phyloP scores from a whole-genome alignment of 75 land plant species.

The Sequoiadendron giganteum region DNA sequence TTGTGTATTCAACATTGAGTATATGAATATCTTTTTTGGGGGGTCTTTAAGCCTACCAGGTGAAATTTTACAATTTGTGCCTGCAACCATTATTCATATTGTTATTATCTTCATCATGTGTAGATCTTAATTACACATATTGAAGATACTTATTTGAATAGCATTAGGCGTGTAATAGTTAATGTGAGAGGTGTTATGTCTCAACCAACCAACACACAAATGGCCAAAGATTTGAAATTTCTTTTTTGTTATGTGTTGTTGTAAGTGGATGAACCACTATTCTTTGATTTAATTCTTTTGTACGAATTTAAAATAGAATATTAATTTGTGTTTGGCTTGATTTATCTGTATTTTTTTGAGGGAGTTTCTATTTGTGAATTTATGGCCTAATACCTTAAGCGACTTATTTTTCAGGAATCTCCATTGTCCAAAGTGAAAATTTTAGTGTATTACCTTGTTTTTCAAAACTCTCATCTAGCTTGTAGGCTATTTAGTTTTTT shows the following conservation, averaged over 20 bases:
- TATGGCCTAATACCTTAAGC: too few relatives aligned
- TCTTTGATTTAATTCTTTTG: too few relatives aligned
- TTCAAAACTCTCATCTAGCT: neutral
- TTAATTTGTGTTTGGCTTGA: too few relatives aligned
- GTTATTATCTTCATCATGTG: neutral
- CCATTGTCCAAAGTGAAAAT: neutral
- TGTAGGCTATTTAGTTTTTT: neutral
- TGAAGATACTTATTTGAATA: too few relatives aligned
- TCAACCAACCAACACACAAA: neutral
- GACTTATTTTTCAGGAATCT: too few relatives aligned
- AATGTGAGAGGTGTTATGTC: neutral
- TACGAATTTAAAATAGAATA: too few relatives aligned
- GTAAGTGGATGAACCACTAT: too few relatives aligned
- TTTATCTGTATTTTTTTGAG: too few relatives aligned
- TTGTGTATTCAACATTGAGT: too few relatives aligned
- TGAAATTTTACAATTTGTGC: neutral
- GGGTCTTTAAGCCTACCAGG: neutral
- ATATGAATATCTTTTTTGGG: too few relatives aligned
- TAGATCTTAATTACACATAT: neutral
- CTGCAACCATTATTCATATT: neutral
- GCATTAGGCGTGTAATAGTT: neutral
- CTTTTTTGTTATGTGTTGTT: too few relatives aligned
- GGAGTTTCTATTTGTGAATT: too few relatives aligned
- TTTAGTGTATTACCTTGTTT: neutral
- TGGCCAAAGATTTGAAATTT: neutral